Evolutionary conservation across 495 filamentous ascomycete genomes (phyloP).

Genomic region (Polyplosphaeria fusca): DNA sequence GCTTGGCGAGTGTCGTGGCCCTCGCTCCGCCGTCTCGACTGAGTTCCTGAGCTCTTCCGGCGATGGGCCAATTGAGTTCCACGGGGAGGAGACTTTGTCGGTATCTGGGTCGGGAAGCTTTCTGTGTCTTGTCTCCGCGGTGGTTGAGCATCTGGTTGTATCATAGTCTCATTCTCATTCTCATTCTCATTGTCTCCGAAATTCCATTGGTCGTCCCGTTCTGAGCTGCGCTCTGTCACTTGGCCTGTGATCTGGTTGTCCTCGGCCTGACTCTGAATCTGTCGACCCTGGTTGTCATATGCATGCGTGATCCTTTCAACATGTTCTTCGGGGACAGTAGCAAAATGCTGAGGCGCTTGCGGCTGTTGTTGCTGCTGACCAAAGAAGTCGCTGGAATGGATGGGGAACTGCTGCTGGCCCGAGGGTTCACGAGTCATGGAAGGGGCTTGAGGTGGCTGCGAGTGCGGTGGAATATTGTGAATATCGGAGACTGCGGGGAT

Average conservation of each 20-base stretch:
- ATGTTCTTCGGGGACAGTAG: slow-evolving; percentile 52
- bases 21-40: slow-evolving; percentile 57
- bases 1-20: slow-evolving; percentile 50
- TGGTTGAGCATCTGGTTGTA: slow-evolving; percentile 3
- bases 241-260: slow-evolving; percentile 35
- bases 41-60: slow-evolving; percentile 66
- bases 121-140: slow-evolving; percentile 75
- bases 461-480: slow-evolving; percentile 26
- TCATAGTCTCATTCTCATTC: slow-evolving; percentile 45
- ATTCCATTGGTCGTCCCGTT: slow-evolving; percentile 93
- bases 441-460: slow-evolving; percentile 31
- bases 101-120: slow-evolving; percentile 64
- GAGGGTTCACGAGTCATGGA: slow-evolving; percentile 33
- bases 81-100: slow-evolving; percentile 73
- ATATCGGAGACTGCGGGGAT: slow-evolving; percentile 43
- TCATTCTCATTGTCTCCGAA: slow-evolving; percentile 70
- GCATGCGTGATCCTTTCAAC: slow-evolving; percentile 55
- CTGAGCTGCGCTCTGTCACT: slow-evolving; percentile 51
- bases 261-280: slow-evolving; percentile 45
- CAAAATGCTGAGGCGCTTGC: slow-evolving; percentile 30
- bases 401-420: slow-evolving; percentile 24
- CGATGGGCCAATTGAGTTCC: slow-evolving; percentile 61
- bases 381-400: slow-evolving; percentile 14
- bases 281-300: slow-evolving; percentile 55
- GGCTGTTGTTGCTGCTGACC: slow-evolving; percentile 16